phyloP scores from a whole-genome alignment of 176 grass and related monocot genomes.

The Panicum miliaceum region DNA sequence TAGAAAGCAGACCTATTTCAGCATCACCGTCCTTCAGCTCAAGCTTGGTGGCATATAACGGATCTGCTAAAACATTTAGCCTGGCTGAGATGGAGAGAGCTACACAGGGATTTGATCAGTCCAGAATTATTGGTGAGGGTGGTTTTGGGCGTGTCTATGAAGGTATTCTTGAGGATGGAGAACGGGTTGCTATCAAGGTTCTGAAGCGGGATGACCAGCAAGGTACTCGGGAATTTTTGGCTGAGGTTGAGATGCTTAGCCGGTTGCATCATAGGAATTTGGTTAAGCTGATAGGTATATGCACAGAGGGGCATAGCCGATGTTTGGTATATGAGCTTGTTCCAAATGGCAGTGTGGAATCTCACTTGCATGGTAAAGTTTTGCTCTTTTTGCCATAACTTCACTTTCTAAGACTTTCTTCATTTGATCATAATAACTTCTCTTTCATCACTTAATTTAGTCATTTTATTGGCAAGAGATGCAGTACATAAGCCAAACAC shows the following conservation, averaged over 20 bases:
- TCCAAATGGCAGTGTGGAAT: slow-evolving; percentile 92
- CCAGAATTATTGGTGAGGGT: slow-evolving; percentile 93
- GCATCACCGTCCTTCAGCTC: slow-evolving; percentile 79
- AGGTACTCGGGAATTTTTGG: slow-evolving; percentile 87
- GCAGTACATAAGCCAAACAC: slow-evolving; percentile 23
- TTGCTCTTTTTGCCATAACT: slow-evolving; percentile 11
- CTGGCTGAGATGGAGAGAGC: slow-evolving; percentile 87
- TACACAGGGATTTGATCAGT: slow-evolving; percentile 78
- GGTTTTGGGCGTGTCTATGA: slow-evolving; percentile 97
- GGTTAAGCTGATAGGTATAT: slow-evolving; percentile 97
- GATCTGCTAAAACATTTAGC: slow-evolving; percentile 81
- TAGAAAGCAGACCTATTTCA: slow-evolving; percentile 70
- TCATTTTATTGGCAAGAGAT: slow-evolving; percentile 21
- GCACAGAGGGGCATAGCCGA: slow-evolving; percentile 68
- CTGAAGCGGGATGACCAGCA: slow-evolving; percentile 92
- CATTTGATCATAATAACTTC: slow-evolving; percentile 26
- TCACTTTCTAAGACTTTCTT: slow-evolving; percentile 39
- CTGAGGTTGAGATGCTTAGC: slow-evolving; percentile 99
- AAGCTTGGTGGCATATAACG: slow-evolving; percentile 79
- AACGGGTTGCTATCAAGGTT: slow-evolving; percentile 79
- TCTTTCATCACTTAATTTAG: slow-evolving; percentile 17
- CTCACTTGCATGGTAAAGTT: slow-evolving; percentile 83
- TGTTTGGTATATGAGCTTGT: slow-evolving; percentile 96
- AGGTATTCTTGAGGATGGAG: slow-evolving; percentile 76
- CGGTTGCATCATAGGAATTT: slow-evolving; percentile 97